A percentile compares a stretch with the other conserved stretches of the same genome.
These are phyloP conservation scores for Draba incana DNA, from an alignment of 345 rosid genomes.

Conservation along the genomic window DNA sequence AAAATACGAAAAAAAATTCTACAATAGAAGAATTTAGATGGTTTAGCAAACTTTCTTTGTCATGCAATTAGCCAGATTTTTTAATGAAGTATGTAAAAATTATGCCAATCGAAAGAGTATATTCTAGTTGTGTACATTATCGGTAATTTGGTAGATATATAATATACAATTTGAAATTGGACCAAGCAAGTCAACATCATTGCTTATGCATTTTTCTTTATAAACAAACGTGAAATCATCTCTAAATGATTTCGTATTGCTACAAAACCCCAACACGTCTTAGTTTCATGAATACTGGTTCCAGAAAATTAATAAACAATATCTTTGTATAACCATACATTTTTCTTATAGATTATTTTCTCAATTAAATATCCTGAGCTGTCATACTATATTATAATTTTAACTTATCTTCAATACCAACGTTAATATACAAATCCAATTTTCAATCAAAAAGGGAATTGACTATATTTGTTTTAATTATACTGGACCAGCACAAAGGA, in stretches of 20 bases:
- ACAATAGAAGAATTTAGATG: too few relatives aligned
- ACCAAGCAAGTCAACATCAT: conserved; percentile 36
- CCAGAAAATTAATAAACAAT: conserved; percentile 29
- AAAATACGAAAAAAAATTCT: too few relatives aligned
- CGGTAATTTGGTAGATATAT: conserved; percentile 7
- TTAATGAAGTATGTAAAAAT: not conserved
- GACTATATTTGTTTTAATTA: conserved; percentile 13
- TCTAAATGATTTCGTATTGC: conserved; percentile 14
- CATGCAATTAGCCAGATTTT: conserved; percentile 4
- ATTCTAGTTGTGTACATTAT: conserved; percentile 1
- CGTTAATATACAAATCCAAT: not conserved
- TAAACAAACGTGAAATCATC: conserved; percentile 19
- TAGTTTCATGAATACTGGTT: conserved; percentile 25
- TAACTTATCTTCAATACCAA: conserved; percentile 21
- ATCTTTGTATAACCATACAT: conserved; percentile 27
- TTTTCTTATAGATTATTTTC: conserved; percentile 26
- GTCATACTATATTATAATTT: conserved; percentile 4
- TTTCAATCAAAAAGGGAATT: not conserved
- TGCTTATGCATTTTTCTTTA: not conserved
- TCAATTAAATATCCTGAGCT: conserved; percentile 8
- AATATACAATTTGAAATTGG: conserved; percentile 11
- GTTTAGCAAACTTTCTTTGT: conserved; percentile 4
- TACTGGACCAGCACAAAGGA: conserved; percentile 8
- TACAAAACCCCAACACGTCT: conserved; percentile 40
- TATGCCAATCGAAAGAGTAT: conserved; percentile 3